Percentiles rank a stretch among this genome's conserved stretches.
Conservation (phyloP, 1,284 basidiomycete genomes). For the Rhodotorula sp. region DNA sequence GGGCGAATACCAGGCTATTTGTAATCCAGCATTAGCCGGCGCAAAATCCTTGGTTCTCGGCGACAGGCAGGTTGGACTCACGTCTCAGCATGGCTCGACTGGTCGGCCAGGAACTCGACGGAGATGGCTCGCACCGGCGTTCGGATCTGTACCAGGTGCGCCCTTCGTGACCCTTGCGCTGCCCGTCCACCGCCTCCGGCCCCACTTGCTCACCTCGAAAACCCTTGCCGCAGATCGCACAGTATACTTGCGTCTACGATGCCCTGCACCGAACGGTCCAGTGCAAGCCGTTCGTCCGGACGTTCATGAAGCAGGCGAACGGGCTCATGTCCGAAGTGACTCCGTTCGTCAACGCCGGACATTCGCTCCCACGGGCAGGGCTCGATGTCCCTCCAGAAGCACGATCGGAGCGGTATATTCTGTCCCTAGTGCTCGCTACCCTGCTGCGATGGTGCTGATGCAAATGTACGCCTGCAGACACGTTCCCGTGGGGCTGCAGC, state of each 20-base stretch:
- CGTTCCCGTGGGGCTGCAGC: background rate
- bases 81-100: background rate
- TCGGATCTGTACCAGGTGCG: conserved; percentile 19
- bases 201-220: background rate
- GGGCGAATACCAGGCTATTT: too few relatives aligned
- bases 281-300: conserved; percentile 33
- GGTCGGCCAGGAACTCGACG: too few relatives aligned
- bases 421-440: background rate
- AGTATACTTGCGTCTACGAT: conserved; percentile 32
- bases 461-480: background rate
- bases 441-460: background rate
- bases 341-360: conserved; percentile 19
- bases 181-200: background rate
- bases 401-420: background rate
- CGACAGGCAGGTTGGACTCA: too few relatives aligned
- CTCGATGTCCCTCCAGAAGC: background rate
- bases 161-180: too few relatives aligned
- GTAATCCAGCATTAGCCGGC: too few relatives aligned
- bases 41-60: too few relatives aligned
- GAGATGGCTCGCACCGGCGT: too few relatives aligned
- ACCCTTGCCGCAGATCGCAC: conserved; percentile 17
- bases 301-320: conserved; percentile 22
- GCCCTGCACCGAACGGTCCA: conserved; percentile 5
- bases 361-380: background rate
- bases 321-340: conserved; percentile 23